Evolutionary conservation across 2,329 filamentous ascomycete species (phyloP), one percentile per base, ranked within the genome.

Genomic region (Diaporthe humulicola): DNA sequence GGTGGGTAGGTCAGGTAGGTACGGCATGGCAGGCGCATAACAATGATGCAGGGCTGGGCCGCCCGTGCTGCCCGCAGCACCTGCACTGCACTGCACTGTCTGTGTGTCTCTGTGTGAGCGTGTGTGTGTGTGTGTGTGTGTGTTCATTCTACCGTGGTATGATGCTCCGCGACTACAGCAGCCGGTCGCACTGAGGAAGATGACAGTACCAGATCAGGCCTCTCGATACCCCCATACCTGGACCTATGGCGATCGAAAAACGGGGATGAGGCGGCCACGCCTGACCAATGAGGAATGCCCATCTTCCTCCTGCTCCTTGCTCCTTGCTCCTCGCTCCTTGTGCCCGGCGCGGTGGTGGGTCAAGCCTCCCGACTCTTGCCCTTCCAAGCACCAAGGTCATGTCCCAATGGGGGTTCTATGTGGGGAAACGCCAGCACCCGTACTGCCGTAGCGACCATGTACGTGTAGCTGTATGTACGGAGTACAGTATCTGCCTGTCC

Each of bases 1-100:
- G n/a, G n/a, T n/a, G n/a, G n/a, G n/a, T n/a, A n/a, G n/a, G n/a
- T n/a, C n/a, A n/a, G n/a, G n/a, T n/a, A 14, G 52, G 52, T 5
- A 52, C 22, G 45, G 64, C 48, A 28, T 52, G 48, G 30, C 45
- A 52, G 64, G 45, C 64, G 64, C 64, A 67, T 67, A 54, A 69
- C 48, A 69, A 54, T 38, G 45, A 69, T 69, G 64, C 64, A 69
- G 64, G 64, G 64, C 64, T 69, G 64, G 45, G 33, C 64, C 30
- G 33, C 33, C 64, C 48, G 48, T 40, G 48, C 33, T 38, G 33
- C 25, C 61, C 40, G 64, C 64, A 69, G 64, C 33, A 50, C 36
- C 64, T 69, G 45, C 61, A 52, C 42, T 15, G 15, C 52, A 9
- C 5, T 25, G 22, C 22, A 4, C 28, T 9, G 17, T 33, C 30